A percentile compares a stretch with the other conserved stretches of the same genome.
Conservation (phyloP, 257 asterid genomes). For the Solanum okadae region DNA sequence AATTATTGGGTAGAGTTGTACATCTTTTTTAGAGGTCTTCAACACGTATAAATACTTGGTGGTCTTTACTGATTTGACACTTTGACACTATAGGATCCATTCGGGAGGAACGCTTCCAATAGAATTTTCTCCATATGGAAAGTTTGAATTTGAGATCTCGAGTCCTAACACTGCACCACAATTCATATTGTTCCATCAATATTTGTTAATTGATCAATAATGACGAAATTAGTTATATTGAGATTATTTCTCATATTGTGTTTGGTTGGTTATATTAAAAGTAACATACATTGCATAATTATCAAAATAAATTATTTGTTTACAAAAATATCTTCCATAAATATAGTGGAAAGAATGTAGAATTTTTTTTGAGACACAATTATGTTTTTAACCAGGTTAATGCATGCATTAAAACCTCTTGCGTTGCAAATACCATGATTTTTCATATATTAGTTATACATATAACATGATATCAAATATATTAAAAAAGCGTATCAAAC, state of each 20-base stretch:
- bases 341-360: background rate
- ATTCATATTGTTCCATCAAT: too few relatives aligned
- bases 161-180: background rate
- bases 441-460: too few relatives aligned
- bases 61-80: background rate
- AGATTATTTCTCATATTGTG: too few relatives aligned
- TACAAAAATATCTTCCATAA: background rate
- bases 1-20: background rate
- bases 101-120: too few relatives aligned
- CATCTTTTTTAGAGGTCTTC: background rate
- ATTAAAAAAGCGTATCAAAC: background rate
- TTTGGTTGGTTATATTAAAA: background rate
- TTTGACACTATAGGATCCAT: background rate
- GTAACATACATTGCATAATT: background rate
- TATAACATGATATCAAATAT: too few relatives aligned
- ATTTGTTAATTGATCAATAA: background rate
- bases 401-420: background rate
- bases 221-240: too few relatives aligned
- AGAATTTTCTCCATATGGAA: too few relatives aligned
- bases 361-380: background rate
- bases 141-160: rapidly evolving
- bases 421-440: background rate
- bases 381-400: background rate
- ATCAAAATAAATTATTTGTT: background rate
- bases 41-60: background rate